Base-by-base conservation (phyloP, 1,139 yeast genomes). In the Barnettozyma hawaiiensis region DNA sequence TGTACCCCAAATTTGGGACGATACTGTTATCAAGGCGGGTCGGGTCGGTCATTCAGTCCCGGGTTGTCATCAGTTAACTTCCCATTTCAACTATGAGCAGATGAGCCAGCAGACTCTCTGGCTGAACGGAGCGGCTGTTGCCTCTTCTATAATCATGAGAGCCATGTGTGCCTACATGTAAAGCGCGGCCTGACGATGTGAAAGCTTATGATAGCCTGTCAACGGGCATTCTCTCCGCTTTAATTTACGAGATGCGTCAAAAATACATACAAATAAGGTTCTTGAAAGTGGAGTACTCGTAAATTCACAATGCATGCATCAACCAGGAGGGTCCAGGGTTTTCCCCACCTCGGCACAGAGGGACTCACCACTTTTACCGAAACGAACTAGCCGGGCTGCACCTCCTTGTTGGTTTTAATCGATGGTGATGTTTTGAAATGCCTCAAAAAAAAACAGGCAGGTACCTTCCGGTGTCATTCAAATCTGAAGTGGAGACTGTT, bases 221-320 rank as follows among this genome's bases (percentile, higher is more conserved):
- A 16, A 31, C 33, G 7, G 9, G 33, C 33, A 18, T 16, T 14
- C 9, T 31, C 33, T 31, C 33, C 33, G 33, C 33, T 31, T 31
- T 12, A 18, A 12, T 31, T 31, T 31, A 31, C 33, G 33, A 31
- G 33, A 18, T 31, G 21, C 33, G 33, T 31, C 21, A 31, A 26
- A 9, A 7, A 5, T 6, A 12, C 29, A n/a, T n/a, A 26, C 29
- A 26, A n/a, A 26, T 26, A 26, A 26, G 29, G 16, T 26, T 26
- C 16, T 6, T 7, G 4, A 26, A 26, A 26, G 29, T 16, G 29
- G 29, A 26, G 29, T 26, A 26, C 29, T 14, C 29, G 29, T 26
- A 14, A 26, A 26, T 26, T 26, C 9, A 26, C 7, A 26, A 26
- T 26, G 29, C 16, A n/a, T 16, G 29, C 16, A 10, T 26, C 29